Percentiles rank a stretch among this genome's conserved stretches.
These are phyloP conservation scores for Akanthomyces lecanii DNA, from an alignment of 2,329 filamentous ascomycete species.

Conservation along the genomic window DNA sequence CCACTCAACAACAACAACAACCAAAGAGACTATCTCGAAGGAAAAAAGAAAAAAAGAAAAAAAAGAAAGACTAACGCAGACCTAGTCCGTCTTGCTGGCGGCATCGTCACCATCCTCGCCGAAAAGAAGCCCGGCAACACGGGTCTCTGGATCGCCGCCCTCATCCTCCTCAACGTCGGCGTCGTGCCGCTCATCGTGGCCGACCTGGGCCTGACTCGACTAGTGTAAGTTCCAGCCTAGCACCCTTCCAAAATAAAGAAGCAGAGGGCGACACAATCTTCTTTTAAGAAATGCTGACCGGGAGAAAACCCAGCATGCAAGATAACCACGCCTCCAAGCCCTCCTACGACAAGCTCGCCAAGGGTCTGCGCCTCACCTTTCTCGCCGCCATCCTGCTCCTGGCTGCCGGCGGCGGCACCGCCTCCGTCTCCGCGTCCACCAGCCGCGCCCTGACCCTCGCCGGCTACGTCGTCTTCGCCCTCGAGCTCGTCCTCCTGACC, in stretches of 20 bases:
- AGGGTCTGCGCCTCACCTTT: constrained; percentile 20
- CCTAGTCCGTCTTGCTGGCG: constrained; percentile 27
- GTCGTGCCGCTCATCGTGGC: constrained; percentile 27
- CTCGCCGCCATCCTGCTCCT: constrained; percentile 21
- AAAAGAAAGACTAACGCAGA: not conserved
- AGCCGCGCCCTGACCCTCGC: constrained; percentile 22
- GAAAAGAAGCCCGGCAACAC: constrained; percentile 20
- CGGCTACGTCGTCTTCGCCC: constrained; percentile 24
- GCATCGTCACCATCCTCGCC: constrained; percentile 25
- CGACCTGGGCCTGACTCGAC: constrained; percentile 24
- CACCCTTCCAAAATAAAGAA: too few species aligned
- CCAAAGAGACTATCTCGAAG: not conserved
- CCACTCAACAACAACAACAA: too few species aligned
- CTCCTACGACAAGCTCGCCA: constrained; percentile 19
- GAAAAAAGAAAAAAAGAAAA: not conserved
- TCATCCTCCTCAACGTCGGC: constrained; percentile 28
- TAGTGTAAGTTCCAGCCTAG: constrained; percentile 21
- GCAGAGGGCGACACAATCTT: too few species aligned
- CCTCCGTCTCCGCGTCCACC: constrained; percentile 13
- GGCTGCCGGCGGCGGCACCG: constrained; percentile 21
- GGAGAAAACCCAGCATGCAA: constrained; percentile 18
- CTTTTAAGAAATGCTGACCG: not conserved
- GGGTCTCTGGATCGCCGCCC: constrained; percentile 25
- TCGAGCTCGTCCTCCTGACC: constrained; percentile 20
- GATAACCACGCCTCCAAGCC: constrained; percentile 24